These are phyloP conservation scores for Fusarium sp. DNA, from an alignment of 2,329 filamentous ascomycete genomes.

Conservation along the genomic window DNA sequence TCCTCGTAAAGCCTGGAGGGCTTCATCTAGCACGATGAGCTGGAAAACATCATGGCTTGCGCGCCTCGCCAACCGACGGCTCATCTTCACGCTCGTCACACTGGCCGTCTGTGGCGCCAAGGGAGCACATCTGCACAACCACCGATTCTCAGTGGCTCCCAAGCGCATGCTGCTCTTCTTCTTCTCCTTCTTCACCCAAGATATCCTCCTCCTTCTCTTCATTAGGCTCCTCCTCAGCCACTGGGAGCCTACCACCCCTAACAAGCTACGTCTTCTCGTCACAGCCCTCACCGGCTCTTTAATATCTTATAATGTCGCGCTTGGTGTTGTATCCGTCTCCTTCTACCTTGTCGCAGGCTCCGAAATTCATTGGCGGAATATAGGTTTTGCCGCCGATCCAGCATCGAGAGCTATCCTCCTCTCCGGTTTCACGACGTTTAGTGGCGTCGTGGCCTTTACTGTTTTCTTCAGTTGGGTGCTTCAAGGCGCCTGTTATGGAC, in stretches of 20 bases:
- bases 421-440: constrained; percentile 51
- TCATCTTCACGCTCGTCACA: constrained; percentile 53
- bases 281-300: constrained; percentile 33
- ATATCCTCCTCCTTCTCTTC: constrained; percentile 1
- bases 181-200: constrained; percentile 52
- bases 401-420: constrained; percentile 53
- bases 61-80: constrained; percentile 50
- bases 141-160: constrained; percentile 50
- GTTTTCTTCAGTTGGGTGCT: constrained; percentile 45
- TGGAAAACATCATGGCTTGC: constrained; percentile 28
- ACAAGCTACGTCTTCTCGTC: constrained; percentile 30
- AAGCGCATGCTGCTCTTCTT: constrained; percentile 52
- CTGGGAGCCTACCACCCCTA: constrained; percentile 40
- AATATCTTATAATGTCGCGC: constrained; percentile 40
- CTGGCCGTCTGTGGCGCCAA: constrained; percentile 53
- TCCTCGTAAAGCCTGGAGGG: constrained; percentile 2
- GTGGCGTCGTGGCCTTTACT: constrained; percentile 37
- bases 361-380: constrained; percentile 56
- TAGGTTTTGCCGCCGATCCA: constrained; percentile 52
- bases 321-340: constrained; percentile 49
- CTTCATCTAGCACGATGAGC: constrained; percentile 27
- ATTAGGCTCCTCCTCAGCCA: constrained; percentile 50
- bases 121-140: constrained; percentile 52
- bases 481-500: constrained; percentile 46
- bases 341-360: constrained; percentile 55